Base-by-base conservation (phyloP, 345 rosid species). In the Moricandia arvensis region DNA sequence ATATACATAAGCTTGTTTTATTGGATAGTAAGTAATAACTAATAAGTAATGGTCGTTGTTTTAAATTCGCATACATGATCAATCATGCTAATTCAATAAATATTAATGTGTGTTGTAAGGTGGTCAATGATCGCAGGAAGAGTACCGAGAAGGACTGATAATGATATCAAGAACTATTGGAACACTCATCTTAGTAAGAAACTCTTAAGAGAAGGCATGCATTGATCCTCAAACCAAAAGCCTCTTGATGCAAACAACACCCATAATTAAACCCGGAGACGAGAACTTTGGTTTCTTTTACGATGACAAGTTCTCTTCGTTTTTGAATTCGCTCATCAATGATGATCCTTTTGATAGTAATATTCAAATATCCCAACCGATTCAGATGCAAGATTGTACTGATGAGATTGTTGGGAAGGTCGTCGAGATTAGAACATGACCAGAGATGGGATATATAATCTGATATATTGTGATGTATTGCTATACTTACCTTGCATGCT, bases 81-180 rank as follows among this genome's bases (percentile, higher is more conserved):
- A 67, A 8, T 66, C 16, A 67, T 59, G 68, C 6, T 31, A 33
- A 60, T 27, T 37, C 0, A 29, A 3, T 27, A 57, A n/a, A n/a
- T 12, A 57, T n/a, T 51, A 21, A 21, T 21, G 33, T 65, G 68
- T 58, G 18, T 66, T 21, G 45, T 53, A 87, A 65, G 97, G 84
- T 90, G 97, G 97, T 83, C 97, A 7, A 17, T 91, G 82, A 91
- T 91, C 45, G 97, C 96, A 3, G 97, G 97, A 54, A 90, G 97
- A 72, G 85, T 92, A 43, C 96, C 97, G 0, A 96, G 97, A 17
- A 83, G 97, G 8, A 92, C 97, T 0, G 97, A 92, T 64, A 92
- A 92, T 61, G 97, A 88, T 74, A 92, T 92, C 61, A 92, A 92
- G 90, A 92, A 92, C 78, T 92, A 90, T 59, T 92, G 97, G 97